Evolutionary conservation across 768 basidiomycete genomes (phyloP).

Genomic region (Russula vinacea): DNA sequence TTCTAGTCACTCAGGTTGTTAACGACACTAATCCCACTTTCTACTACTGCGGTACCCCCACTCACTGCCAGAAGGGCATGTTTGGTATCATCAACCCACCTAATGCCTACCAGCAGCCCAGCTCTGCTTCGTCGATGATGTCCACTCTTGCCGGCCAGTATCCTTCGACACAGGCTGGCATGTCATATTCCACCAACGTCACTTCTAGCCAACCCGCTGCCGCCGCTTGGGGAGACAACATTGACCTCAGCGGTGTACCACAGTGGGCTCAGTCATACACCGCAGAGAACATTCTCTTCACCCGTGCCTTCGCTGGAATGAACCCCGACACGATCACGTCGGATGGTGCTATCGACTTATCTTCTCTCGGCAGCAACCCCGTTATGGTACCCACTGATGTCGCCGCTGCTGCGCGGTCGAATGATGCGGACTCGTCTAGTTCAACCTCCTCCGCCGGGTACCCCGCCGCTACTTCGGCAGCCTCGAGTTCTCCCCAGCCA

Average conservation of each 20-base stretch:
- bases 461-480: slow-evolving; percentile 25
- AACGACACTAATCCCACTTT: slow-evolving; percentile 70
- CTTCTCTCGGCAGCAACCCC: slow-evolving; percentile 43
- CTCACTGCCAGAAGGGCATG: slow-evolving; percentile 81
- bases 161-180: slow-evolving; percentile 56
- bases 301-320: slow-evolving; percentile 43
- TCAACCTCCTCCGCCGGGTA: slow-evolving; percentile 32
- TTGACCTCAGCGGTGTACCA: slow-evolving; percentile 56
- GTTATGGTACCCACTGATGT: slow-evolving; percentile 62
- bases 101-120: slow-evolving; percentile 43
- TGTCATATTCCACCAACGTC: slow-evolving; percentile 47
- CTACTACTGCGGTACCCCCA: slow-evolving; percentile 70
- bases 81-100: slow-evolving; percentile 76
- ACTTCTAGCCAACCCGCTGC: slow-evolving; percentile 50
- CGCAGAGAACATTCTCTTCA: slow-evolving; percentile 58
- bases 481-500: slow-evolving; percentile 30
- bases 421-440: slow-evolving; percentile 31
- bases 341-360: slow-evolving; percentile 53
- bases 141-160: slow-evolving; percentile 38
- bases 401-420: slow-evolving; percentile 39
- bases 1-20: slow-evolving; percentile 63
- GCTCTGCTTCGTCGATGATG: slow-evolving; percentile 56
- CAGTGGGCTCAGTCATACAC: slow-evolving; percentile 48
- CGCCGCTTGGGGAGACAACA: slow-evolving; percentile 58
- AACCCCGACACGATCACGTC: slow-evolving; percentile 51